Evolutionary conservation across 1,284 basidiomycete genomes (phyloP).

Genomic region (Athelia sp.): DNA sequence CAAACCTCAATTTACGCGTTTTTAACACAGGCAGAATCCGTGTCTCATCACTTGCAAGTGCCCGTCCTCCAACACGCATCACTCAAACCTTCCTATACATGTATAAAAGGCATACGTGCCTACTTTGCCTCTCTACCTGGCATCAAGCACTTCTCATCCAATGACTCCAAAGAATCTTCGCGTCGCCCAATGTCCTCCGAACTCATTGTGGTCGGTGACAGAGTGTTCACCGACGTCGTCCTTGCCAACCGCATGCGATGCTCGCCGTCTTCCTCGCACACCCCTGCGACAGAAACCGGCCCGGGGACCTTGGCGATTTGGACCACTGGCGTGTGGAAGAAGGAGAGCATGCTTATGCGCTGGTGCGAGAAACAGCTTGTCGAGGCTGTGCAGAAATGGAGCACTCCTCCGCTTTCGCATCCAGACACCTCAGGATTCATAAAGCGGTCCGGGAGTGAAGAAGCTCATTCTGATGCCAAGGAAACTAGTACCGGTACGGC

Average conservation of each 20-base stretch:
- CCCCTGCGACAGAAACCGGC: too few relatives aligned
- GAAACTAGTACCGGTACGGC: too few relatives aligned
- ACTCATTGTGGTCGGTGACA: slow-evolving; percentile 84
- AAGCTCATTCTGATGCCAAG: too few relatives aligned
- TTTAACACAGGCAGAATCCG: slow-evolving; percentile 71
- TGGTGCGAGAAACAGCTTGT: slow-evolving; percentile 51
- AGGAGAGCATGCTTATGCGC: slow-evolving; percentile 56
- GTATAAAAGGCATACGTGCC: slow-evolving; percentile 59
- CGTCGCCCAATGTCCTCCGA: slow-evolving; percentile 38
- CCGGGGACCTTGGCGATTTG: slow-evolving; percentile 57
- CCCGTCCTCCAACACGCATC: slow-evolving; percentile 79
- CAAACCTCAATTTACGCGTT: background rate
- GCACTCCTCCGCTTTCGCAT: too few relatives aligned
- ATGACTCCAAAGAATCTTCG: background rate
- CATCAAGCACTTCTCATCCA: too few relatives aligned
- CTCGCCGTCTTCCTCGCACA: background rate
- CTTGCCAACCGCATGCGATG: slow-evolving; percentile 71
- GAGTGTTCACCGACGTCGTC: slow-evolving; percentile 88
- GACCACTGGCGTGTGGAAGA: slow-evolving; percentile 66
- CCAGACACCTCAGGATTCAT: too few relatives aligned
- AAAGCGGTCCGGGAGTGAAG: too few relatives aligned
- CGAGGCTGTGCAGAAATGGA: slow-evolving; percentile 37
- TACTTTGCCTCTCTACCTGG: slow-evolving; percentile 55
- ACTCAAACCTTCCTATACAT: slow-evolving; percentile 77
- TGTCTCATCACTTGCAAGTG: slow-evolving; percentile 70